These are phyloP conservation scores for Hymenoscyphus linearis DNA, from an alignment of 2,329 filamentous ascomycete species.

Conservation along the genomic window DNA sequence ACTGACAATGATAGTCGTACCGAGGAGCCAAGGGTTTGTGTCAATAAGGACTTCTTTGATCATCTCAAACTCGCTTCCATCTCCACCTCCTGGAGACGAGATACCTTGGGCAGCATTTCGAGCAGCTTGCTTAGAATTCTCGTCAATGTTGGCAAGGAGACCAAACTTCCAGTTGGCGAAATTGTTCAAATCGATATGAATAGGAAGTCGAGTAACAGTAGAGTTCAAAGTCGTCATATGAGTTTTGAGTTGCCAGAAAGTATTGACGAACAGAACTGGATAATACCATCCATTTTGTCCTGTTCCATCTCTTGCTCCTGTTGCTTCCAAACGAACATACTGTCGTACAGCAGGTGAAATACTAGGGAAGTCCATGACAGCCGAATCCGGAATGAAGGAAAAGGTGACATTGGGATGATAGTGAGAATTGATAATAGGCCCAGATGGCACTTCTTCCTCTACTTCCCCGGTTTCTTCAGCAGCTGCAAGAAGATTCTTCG, in stretches of 20 bases:
- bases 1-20: constrained; percentile 76
- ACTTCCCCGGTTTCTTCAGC: constrained; percentile 45
- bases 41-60: constrained; percentile 93
- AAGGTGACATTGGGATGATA: constrained; percentile 95
- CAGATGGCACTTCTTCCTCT: constrained; percentile 45
- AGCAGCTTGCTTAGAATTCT: constrained; percentile 78
- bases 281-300: constrained; percentile 93
- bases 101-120: constrained; percentile 62
- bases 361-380: constrained; percentile 59
- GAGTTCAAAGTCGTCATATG: constrained; percentile 92
- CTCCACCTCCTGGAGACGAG: constrained; percentile 63
- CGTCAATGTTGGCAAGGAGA: constrained; percentile 76
- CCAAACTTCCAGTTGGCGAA: constrained; percentile 86
- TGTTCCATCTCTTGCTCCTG: constrained; percentile 72
- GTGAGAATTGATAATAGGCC: constrained; percentile 73
- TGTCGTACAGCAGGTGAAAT: constrained; percentile 71
- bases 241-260: constrained; percentile 89
- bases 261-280: constrained; percentile 87
- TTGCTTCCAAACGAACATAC: constrained; percentile 73
- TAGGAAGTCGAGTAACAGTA: constrained; percentile 74
- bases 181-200: constrained; percentile 81
- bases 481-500: constrained; percentile 70
- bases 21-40: constrained; percentile 87
- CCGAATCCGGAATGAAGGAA: constrained; percentile 76
- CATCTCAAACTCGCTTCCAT: constrained; percentile 93